phyloP scores from a whole-genome alignment of 2,329 filamentous ascomycete species.

The Zasmidium angulare region DNA sequence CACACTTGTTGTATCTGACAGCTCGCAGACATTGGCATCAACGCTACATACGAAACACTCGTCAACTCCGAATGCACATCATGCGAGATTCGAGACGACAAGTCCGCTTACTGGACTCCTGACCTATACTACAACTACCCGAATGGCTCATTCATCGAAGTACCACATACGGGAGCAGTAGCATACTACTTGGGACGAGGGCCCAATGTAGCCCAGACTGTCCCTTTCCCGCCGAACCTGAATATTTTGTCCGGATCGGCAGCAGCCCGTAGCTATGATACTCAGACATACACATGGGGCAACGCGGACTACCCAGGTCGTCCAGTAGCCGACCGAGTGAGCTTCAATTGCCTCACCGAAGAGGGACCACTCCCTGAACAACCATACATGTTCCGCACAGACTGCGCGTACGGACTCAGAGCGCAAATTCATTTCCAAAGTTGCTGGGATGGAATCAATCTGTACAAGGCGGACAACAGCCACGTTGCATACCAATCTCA shows the following conservation, averaged over 20 bases:
- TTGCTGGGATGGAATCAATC: conserved; percentile 39
- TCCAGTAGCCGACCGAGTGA: conserved; percentile 53
- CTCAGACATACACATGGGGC: conserved; percentile 38
- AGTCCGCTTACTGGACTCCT: conserved; percentile 41
- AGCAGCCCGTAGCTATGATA: conserved; percentile 50
- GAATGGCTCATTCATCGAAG: conserved; percentile 42
- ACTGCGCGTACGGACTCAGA: conserved; percentile 37
- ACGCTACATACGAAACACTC: conserved; percentile 61
- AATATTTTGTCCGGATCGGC: conserved; percentile 70
- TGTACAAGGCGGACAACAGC: conserved; percentile 41
- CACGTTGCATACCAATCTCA: conserved; percentile 42
- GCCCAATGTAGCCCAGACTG: conserved; percentile 59
- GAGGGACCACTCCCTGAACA: conserved; percentile 28
- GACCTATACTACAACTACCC: conserved; percentile 36
- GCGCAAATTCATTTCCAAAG: conserved; percentile 41
- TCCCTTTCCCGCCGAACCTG: conserved; percentile 66
- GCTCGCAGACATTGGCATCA: conserved; percentile 57
- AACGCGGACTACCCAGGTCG: conserved; percentile 35
- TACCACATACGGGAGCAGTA: conserved; percentile 63
- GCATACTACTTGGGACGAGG: conserved; percentile 65
- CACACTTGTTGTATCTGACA: background rate
- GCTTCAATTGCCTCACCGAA: conserved; percentile 35
- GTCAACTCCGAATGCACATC: conserved; percentile 55
- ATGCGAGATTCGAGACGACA: conserved; percentile 37
- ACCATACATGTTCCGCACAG: conserved; percentile 33